Base-by-base conservation (phyloP, 495 filamentous ascomycete species). In the Amphirosellinia nigrospora region DNA sequence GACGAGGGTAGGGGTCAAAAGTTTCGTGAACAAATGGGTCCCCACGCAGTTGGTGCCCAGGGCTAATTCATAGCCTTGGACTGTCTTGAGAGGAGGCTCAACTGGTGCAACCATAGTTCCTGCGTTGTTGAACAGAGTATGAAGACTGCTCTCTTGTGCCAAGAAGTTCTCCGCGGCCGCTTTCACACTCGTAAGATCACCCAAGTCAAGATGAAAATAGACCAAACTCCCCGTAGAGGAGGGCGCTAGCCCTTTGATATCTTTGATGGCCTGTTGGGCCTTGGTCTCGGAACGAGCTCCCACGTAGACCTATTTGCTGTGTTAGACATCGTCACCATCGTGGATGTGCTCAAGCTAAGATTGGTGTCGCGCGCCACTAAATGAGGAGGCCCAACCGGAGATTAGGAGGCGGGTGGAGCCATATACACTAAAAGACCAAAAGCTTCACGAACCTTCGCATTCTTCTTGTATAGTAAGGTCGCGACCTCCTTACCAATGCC, bases 41-140 rank as follows among this genome's bases (percentile, higher is more conserved):
- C 71, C 81, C 19, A 86, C 30, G 23, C 70, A 72, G 77, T 86
- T 87, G 1, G 76, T 74, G 26, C 82, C 82, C 1, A 86, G 59
- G 26, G 81, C 74, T 19, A 80, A 38, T 38, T 85, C 83, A 70
- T 82, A 77, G 55, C 80, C 83, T 64, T 85, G 81, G 3, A 53
- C 66, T 3, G 77, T 75, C 64, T 73, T 76, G 55, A n/a, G 41
- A 3, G 64, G 55, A 32, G 64, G 53, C 36, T 73, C 70, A 7
- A 64, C 34, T 11, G 71, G 52, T 26, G 46, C 28, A 1, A 23
- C 64, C 58, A 75, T 68, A 36, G 86, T 69, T 6, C 86, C 86
- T 5, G 74, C 72, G 41, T 77, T 72, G 70, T 74, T 71, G 63
- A 65, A 74, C 1, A 75, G 71, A 19, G 70, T 56, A 43, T 77